Percentiles rank a stretch among this genome's conserved stretches.
phyloP scores from a whole-genome alignment of 495 filamentous ascomycete species.

The Penicillium canariense region DNA sequence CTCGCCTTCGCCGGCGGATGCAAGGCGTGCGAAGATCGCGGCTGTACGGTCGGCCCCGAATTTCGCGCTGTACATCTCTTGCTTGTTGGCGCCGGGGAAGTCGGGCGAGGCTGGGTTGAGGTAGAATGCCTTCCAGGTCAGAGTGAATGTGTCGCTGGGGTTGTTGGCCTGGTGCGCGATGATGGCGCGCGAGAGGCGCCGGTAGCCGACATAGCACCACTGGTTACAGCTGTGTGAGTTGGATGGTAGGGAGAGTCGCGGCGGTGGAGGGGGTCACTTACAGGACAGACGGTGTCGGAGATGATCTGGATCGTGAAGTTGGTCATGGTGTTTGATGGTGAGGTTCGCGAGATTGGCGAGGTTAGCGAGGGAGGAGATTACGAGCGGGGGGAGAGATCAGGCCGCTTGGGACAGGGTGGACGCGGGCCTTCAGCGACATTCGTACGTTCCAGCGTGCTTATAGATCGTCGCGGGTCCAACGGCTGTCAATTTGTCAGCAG shows the following conservation, averaged over 20 bases:
- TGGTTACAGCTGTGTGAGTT: no score
- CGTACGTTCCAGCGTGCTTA: no score
- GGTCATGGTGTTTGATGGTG: slow-evolving; percentile 54
- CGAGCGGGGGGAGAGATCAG: neutral
- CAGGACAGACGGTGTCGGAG: slow-evolving; percentile 75
- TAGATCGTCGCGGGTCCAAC: neutral
- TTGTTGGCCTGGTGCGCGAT: slow-evolving; percentile 55
- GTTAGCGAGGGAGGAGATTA: neutral
- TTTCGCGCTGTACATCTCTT: slow-evolving; percentile 47
- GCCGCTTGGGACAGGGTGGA: neutral
- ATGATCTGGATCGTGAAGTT: slow-evolving; percentile 74
- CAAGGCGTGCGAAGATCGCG: slow-evolving; percentile 58
- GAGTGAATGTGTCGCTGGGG: slow-evolving; percentile 66
- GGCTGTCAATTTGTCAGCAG: slow-evolving; percentile 9
- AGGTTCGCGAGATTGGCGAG: neutral
- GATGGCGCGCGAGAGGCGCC: slow-evolving; percentile 69
- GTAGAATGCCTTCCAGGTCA: slow-evolving; percentile 77
- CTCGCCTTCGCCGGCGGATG: slow-evolving; percentile 53
- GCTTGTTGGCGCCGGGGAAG: slow-evolving; percentile 55
- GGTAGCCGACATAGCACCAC: slow-evolving; percentile 83
- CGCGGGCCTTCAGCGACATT: no score
- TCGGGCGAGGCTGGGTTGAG: slow-evolving; percentile 65
- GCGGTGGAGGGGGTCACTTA: no score
- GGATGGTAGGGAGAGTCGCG: no score
- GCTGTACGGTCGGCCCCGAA: slow-evolving; percentile 59